These are phyloP conservation scores for Kwoniella newhampshirensis DNA, from an alignment of 768 basidiomycete genomes.

Conservation along the genomic window DNA sequence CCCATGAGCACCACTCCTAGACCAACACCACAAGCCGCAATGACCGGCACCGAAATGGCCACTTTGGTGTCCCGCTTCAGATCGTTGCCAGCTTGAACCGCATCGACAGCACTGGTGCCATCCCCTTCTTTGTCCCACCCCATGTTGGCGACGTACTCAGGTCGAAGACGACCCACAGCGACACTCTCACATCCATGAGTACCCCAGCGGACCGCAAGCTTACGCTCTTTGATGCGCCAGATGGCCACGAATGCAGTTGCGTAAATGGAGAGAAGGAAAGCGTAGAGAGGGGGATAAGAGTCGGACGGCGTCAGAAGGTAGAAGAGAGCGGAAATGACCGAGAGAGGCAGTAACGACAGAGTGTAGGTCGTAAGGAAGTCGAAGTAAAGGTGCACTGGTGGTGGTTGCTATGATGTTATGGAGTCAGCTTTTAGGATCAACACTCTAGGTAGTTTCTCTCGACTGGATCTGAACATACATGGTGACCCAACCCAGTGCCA, in stretches of 20 bases:
- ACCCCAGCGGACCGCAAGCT: constrained; percentile 77
- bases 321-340: constrained; percentile 66
- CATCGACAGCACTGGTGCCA: constrained; percentile 26
- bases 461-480: constrained; percentile 30
- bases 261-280: constrained; percentile 75
- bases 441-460: too few relatives aligned
- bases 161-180: constrained; percentile 40
- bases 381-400: constrained; percentile 61
- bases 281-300: constrained; percentile 76
- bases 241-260: constrained; percentile 81
- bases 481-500: constrained; percentile 29
- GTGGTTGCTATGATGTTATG: constrained; percentile 33
- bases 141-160: constrained; percentile 46
- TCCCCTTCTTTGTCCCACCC: constrained; percentile 24
- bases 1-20: constrained; percentile 71
- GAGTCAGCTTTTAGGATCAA: not conserved
- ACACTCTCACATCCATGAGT: constrained; percentile 62
- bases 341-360: constrained; percentile 71
- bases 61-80: constrained; percentile 45
- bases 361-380: constrained; percentile 84
- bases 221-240: constrained; percentile 84
- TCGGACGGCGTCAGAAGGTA: constrained; percentile 59
- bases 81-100: constrained; percentile 37
- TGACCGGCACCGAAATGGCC: constrained; percentile 45
- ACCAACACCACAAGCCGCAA: constrained; percentile 68